These are phyloP conservation scores for Kwoniella dendrophila DNA, from an alignment of 768 basidiomycete species.

Conservation along the genomic window DNA sequence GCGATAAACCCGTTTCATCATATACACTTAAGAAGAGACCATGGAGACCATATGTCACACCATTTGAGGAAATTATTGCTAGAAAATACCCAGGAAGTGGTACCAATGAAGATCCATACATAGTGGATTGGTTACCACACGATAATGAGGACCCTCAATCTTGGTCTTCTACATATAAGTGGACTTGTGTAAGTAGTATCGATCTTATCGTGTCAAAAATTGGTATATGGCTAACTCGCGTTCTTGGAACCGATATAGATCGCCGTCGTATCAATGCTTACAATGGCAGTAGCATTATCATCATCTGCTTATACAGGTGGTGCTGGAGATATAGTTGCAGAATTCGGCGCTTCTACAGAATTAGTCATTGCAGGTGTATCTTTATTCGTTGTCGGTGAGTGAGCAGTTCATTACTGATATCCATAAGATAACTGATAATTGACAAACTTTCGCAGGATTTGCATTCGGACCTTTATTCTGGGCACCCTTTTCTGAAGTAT, in stretches of 20 bases:
- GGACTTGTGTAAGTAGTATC: slow-evolving; percentile 28
- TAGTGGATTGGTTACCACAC: slow-evolving; percentile 52
- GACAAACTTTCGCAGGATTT: not conserved
- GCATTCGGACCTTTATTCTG: slow-evolving; percentile 45
- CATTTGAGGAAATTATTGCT: slow-evolving; percentile 39
- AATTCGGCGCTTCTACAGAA: slow-evolving; percentile 41
- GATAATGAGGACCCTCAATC: slow-evolving; percentile 54
- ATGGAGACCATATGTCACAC: slow-evolving; percentile 48
- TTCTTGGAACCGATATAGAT: slow-evolving; percentile 18
- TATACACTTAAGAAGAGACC: slow-evolving; percentile 41
- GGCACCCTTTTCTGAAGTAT: slow-evolving; percentile 56
- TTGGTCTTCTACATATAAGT: slow-evolving; percentile 47
- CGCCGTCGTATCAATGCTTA: slow-evolving; percentile 40
- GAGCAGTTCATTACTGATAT: too few species aligned
- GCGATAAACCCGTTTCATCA: slow-evolving; percentile 19
- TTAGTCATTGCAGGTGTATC: slow-evolving; percentile 46
- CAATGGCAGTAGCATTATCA: slow-evolving; percentile 48
- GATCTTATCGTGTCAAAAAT: not conserved
- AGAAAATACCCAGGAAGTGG: slow-evolving; percentile 49
- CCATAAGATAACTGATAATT: too few species aligned
- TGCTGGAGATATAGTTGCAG: slow-evolving; percentile 21
- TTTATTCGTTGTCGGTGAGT: slow-evolving; percentile 56
- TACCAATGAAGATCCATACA: slow-evolving; percentile 49
- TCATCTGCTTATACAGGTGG: slow-evolving; percentile 50
- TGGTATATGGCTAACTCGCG: not conserved